Base-by-base conservation (phyloP, 768 basidiomycete species). In the Lactarius evosmus region DNA sequence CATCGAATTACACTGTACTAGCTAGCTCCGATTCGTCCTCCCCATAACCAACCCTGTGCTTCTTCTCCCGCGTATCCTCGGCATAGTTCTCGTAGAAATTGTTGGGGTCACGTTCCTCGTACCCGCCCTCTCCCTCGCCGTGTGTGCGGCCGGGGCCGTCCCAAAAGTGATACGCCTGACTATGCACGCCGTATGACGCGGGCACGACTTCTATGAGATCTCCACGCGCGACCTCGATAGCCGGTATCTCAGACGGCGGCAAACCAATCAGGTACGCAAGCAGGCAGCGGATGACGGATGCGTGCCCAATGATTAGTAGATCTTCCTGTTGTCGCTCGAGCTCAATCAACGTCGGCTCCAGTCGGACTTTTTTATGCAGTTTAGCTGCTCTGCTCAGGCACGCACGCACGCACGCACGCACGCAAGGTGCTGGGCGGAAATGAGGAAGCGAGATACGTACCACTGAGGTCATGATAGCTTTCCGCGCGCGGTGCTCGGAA, bases 231-330 rank as follows among this genome's bases (percentile, higher is more conserved):
- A 99, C 89, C 75, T 98, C 96, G 59, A 98, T 96, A 1, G 94
- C 95, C 0, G 97, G 97, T 51, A 99, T 97, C 73, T 99, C 97
- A 30, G 89, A 89, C 0, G 96, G 93, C 6, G 95, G 93, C 3
- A 98, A 80, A 7, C 97, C 97, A 68, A 94, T 93, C 69, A 94
- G 86, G 74, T 94, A 94, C 2, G 95, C 89, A 51, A 98, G 83
- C 62, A 99, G 80, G 77, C 97, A 99, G 19, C 97, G 87, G 70
- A 98, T 97, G 72, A 98, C 97, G 44, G 94, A 96, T 17, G 95
- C 93, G 73, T 98, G 95, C 1, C 94, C 95, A 69, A 98, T 93
- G 75, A 99, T 98, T 41, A 99, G 80, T 5, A 99, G 78, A 75
- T 98, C 97, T 70, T 97, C 93, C 71, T 90, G 86, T 74, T 94